Evolutionary conservation across 176 grass and related monocot species (phyloP), one percentile per base, ranked within the genome.

Genomic region (Carex cristatella): DNA sequence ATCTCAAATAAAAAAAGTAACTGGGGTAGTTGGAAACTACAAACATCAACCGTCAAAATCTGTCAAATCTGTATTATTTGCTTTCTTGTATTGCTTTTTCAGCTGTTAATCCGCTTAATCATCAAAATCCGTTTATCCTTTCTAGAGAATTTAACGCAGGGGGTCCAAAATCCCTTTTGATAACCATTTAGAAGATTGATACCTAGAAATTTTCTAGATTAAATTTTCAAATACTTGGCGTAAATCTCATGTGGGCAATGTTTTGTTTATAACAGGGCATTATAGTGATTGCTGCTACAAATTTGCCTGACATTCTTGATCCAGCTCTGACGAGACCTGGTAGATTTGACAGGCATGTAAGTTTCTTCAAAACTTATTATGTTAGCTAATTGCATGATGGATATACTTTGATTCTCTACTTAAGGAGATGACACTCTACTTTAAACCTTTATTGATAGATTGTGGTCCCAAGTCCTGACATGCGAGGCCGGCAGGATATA

Each of bases 301-400:
- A 99, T 66, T 92, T 99, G 82, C 91, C 97, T 28, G 93, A 99
- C 83, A 96, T 99, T 85, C 93, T 99, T 89, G 97, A 99, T 86
- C 97, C 97, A 70, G 97, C 97, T 82, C 89, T 99, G 79, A 99
- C 90, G 19, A 89, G 97, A 81, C 97, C 97, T 89, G 97, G 97
- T 91, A 96, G 97, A 94, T 99, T 99, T 82, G 97, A 99, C 92
- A 94, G 91, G 75, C 93, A 99, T 92, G 97, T 99, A 96, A 96
- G 97, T 94, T 67, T 61, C 68, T 75, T 81, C 18, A 62, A 10
- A 64, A 81, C 79, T 81, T 14, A 55, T 78, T 37, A 8, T 23
- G 48, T 63, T 66, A 66, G 27, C 19, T 44, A 83, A 78, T 33
- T 68, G 64, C 10, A 46, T 82, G 40, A 44, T 44, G 14, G 7